Evolutionary conservation across 495 filamentous ascomycete species (phyloP).

Genomic region (Letharia lupina): DNA sequence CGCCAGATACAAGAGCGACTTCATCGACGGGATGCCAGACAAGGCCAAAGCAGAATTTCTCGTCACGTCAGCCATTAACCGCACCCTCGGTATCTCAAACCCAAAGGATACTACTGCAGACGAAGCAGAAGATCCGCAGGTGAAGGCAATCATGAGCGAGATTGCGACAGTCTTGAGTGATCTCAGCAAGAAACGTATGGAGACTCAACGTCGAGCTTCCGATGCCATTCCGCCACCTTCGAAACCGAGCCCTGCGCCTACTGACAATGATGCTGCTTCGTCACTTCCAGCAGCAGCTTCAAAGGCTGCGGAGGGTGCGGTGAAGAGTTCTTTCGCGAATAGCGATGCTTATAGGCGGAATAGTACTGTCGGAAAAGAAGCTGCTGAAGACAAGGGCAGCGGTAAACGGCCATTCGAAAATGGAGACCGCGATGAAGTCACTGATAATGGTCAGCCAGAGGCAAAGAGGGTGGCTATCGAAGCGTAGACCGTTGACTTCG

Average conservation of each 20-base stretch:
- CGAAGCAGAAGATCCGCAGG: conserved; percentile 17
- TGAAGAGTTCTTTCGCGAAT: conserved; percentile 1
- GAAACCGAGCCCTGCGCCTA: conserved; percentile 15
- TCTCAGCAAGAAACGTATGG: conserved; percentile 13
- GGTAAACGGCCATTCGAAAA: conserved; percentile 14
- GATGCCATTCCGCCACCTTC: conserved; percentile 32
- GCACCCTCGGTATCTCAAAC: conserved; percentile 29
- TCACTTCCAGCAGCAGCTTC: conserved; percentile 30
- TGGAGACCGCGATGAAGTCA: conserved; percentile 2
- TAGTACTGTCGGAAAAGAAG: background rate
- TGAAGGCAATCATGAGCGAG: conserved; percentile 18
- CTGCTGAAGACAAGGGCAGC: background rate
- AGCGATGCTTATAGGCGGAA: conserved; percentile 1
- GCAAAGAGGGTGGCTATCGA: conserved; percentile 17
- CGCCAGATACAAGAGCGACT: conserved; percentile 19
- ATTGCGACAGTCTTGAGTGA: conserved; percentile 16
- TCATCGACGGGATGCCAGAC: conserved; percentile 20
- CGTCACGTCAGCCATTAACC: conserved; percentile 25
- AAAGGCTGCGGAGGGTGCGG: conserved; percentile 13
- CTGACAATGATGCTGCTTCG: conserved; percentile 18
- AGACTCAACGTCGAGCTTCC: conserved; percentile 30
- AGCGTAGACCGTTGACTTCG: background rate
- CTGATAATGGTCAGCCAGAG: conserved; percentile 5
- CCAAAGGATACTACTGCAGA: conserved; percentile 34
- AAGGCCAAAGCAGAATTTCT: conserved; percentile 17